These are phyloP conservation scores for Hypoxylon sp. DNA, from an alignment of 2,329 filamentous ascomycete genomes.

Conservation along the genomic window DNA sequence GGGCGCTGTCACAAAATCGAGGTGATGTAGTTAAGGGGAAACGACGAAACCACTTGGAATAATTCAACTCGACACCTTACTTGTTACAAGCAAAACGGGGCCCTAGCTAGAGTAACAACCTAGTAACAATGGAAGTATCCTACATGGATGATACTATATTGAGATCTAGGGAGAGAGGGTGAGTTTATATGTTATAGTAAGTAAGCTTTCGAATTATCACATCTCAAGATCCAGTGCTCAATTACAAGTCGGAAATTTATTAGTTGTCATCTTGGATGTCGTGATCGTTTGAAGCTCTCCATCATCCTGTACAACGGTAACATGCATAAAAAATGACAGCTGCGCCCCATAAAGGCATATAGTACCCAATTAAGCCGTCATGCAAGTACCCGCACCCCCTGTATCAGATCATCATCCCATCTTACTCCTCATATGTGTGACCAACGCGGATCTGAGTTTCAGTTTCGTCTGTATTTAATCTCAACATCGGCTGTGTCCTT, in stretches of 20 bases:
- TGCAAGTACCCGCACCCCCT: constrained; percentile 30
- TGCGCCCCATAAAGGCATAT: constrained; percentile 15
- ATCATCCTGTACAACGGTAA: neutral
- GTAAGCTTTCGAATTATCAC: neutral
- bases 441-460: constrained; percentile 30
- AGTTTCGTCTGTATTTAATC: constrained; percentile 17
- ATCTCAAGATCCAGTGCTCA: neutral
- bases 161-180: no score
- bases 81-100: no score
- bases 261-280: neutral
- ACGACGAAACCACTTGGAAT: no score
- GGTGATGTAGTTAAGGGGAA: no score
- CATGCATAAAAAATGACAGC: neutral
- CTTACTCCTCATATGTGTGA: constrained; percentile 22
- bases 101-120: no score
- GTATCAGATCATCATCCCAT: constrained; percentile 20
- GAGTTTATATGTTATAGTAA: no score
- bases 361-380: constrained; percentile 22
- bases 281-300: constrained; percentile 1
- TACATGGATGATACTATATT: no score
- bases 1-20: no score
- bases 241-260: neutral
- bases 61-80: no score
- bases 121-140: no score
- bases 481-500: no score